Conservation (phyloP, 495 filamentous ascomycete genomes). For the Lasiosphaeria miniovina region DNA sequence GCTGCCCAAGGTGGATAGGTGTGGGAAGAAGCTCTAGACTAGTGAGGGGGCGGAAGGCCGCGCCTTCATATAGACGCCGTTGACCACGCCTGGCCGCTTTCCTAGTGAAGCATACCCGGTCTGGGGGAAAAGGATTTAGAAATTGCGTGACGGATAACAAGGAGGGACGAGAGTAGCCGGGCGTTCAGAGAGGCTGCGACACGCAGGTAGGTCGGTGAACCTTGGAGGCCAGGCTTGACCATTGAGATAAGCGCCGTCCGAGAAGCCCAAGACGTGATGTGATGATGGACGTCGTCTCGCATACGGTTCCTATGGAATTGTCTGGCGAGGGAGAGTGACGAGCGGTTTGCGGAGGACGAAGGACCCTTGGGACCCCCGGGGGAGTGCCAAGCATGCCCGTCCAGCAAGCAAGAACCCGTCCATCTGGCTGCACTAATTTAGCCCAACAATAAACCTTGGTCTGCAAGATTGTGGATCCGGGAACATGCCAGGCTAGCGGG, state of each 20-base stretch:
- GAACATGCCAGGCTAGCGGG: not conserved
- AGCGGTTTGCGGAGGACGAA: not conserved
- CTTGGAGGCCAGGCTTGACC: too few species aligned
- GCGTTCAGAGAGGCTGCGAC: not conserved
- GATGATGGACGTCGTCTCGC: not conserved
- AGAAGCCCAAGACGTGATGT: not conserved
- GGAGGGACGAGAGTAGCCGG: not conserved
- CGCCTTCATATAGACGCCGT: constrained; percentile 3
- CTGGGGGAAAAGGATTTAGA: not conserved
- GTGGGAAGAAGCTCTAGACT: not conserved
- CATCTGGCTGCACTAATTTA: not conserved
- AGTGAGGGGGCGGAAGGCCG: not conserved
- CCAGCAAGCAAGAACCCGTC: not conserved
- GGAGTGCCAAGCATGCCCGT: not conserved
- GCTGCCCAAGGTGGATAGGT: not conserved
- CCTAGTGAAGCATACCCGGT: not conserved
- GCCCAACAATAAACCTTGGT: not conserved
- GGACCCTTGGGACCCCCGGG: not conserved
- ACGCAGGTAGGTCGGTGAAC: not conserved
- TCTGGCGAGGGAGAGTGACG: too few species aligned
- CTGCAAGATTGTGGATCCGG: not conserved
- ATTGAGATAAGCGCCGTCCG: not conserved
- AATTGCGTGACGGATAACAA: not conserved
- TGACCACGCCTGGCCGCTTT: not conserved
- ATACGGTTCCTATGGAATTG: not conserved